A percentile compares a stretch with the other conserved stretches of the same genome.
phyloP scores from a whole-genome alignment of 805 yeast genomes.

The Saccharomycopsis sp. region DNA sequence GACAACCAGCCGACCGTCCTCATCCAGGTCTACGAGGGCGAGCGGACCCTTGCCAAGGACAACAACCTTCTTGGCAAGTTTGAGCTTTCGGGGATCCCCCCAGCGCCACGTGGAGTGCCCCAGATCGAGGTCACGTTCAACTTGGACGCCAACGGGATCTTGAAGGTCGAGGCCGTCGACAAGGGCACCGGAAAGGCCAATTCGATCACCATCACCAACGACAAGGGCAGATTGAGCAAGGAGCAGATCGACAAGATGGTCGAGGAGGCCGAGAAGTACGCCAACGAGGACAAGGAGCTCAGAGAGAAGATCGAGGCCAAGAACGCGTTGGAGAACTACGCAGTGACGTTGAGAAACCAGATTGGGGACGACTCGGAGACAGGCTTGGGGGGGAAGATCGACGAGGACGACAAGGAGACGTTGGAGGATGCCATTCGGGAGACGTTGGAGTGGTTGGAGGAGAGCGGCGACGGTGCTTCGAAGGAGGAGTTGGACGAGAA shows the following conservation, averaged over 20 bases:
- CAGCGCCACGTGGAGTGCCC: slow-evolving; percentile 89
- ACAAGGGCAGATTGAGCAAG: slow-evolving; percentile 87
- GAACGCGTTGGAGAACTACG: slow-evolving; percentile 83
- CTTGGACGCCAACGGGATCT: slow-evolving; percentile 80
- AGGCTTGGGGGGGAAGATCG: slow-evolving; percentile 58
- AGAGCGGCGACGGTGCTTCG: slow-evolving; percentile 77
- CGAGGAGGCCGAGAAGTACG: slow-evolving; percentile 91
- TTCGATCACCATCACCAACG: slow-evolving; percentile 86
- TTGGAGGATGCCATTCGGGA: slow-evolving; percentile 83
- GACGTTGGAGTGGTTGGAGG: slow-evolving; percentile 82
- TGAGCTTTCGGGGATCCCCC: slow-evolving; percentile 80
- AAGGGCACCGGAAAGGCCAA: slow-evolving; percentile 92
- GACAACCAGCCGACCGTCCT: slow-evolving; percentile 94
- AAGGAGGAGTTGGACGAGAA: slow-evolving; percentile 92
- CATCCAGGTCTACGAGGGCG: slow-evolving; percentile 94
- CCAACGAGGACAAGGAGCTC: slow-evolving; percentile 81
- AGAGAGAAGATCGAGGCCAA: slow-evolving; percentile 84
- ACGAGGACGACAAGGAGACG: slow-evolving; percentile 87
- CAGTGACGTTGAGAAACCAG: slow-evolving; percentile 52
- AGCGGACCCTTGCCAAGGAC: slow-evolving; percentile 90
- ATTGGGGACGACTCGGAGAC: slow-evolving; percentile 20
- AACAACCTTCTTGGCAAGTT: slow-evolving; percentile 85
- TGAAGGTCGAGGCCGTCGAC: slow-evolving; percentile 81
- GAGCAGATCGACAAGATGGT: slow-evolving; percentile 98
- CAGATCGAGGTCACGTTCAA: slow-evolving; percentile 88